These are phyloP conservation scores for Herpetomonas muscarum DNA, from an alignment of 208 protist species.

Conservation along the genomic window DNA sequence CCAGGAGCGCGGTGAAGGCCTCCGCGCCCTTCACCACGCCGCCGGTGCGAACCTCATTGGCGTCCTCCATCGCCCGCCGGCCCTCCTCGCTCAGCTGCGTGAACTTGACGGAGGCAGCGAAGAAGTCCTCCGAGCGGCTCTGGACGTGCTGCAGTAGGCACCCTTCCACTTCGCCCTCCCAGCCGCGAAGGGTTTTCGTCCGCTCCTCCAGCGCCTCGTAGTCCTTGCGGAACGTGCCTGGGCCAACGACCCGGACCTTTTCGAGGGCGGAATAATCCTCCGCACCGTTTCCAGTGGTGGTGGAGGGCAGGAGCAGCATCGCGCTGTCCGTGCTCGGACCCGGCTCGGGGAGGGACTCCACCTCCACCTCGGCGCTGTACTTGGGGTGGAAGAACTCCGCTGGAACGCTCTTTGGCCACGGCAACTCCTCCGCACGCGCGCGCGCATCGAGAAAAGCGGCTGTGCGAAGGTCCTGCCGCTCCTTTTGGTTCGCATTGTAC, in stretches of 20 bases:
- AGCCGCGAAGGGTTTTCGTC: conserved; percentile 63
- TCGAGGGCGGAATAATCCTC: background rate
- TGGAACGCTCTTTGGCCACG: conserved; percentile 62
- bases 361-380: conserved; percentile 19
- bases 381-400: conserved; percentile 40
- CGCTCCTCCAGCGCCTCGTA: conserved; percentile 67
- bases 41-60: conserved; percentile 28
- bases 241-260: conserved; percentile 8
- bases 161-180: conserved; percentile 63
- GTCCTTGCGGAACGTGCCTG: conserved; percentile 56
- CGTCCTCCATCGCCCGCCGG: conserved; percentile 35
- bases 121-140: conserved; percentile 82
- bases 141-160: conserved; percentile 83
- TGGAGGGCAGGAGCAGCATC: conserved; percentile 10
- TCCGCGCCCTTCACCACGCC: conserved; percentile 32
- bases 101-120: conserved; percentile 64
- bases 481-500: conserved; percentile 61
- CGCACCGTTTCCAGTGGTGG: background rate
- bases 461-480: conserved; percentile 16
- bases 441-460: background rate
- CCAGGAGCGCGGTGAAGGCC: conserved; percentile 57
- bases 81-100: conserved; percentile 50
- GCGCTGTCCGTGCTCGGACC: background rate
- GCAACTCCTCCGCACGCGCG: conserved; percentile 16
- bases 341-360: conserved; percentile 14